Conservation (phyloP, 768 basidiomycete species). For the Boletellus ananas region DNA sequence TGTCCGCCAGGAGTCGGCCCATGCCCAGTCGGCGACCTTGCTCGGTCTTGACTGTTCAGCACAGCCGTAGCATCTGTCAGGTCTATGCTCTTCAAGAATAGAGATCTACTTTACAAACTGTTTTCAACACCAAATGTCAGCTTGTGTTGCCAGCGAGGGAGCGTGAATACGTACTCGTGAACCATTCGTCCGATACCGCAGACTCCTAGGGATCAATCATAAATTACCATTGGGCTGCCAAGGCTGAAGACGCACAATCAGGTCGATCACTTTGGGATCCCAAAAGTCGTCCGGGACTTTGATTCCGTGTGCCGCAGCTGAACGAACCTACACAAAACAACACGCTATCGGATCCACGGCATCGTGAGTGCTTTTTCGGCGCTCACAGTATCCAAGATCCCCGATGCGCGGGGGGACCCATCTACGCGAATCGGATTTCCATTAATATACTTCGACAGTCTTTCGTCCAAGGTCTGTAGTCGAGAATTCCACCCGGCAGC, state of each 20-base stretch:
- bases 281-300: conserved; percentile 68
- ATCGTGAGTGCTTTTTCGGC: background rate
- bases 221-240: background rate
- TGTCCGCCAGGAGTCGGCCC: conserved; percentile 67
- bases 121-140: conserved; percentile 6
- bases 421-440: conserved; percentile 71
- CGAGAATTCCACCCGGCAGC: conserved; percentile 58
- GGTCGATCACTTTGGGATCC: conserved; percentile 53
- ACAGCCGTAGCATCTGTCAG: conserved; percentile 6
- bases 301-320: conserved; percentile 68
- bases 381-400: conserved; percentile 66
- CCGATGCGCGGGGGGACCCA: conserved; percentile 70
- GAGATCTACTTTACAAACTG: conserved; percentile 23
- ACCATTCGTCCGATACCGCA: conserved; percentile 79
- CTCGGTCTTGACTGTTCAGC: conserved; percentile 57
- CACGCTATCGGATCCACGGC: too few species aligned
- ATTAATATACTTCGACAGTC: conserved; percentile 64
- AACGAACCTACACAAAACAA: conserved; percentile 47
- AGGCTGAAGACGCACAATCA: conserved; percentile 44
- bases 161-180: conserved; percentile 43
- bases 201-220: conserved; percentile 45
- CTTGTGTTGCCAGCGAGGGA: background rate
- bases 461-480: conserved; percentile 58
- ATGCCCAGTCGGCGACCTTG: conserved; percentile 75
- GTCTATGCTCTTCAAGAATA: background rate